Evolutionary conservation across 1,284 basidiomycete genomes (phyloP).

Genomic region (Neolentinus lepideus): DNA sequence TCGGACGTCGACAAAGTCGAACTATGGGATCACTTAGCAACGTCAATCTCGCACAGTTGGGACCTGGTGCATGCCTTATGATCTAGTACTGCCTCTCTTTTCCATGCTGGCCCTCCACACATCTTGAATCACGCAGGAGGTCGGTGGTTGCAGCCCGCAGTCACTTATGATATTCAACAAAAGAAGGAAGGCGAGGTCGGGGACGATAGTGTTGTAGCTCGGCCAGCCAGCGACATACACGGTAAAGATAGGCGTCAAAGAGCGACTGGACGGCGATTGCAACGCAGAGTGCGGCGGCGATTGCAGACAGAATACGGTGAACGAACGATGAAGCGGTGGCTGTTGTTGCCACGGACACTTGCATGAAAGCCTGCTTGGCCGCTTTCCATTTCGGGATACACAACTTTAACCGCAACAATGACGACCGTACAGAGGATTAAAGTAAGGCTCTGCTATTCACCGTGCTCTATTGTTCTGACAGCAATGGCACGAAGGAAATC

Average conservation of each 20-base stretch:
- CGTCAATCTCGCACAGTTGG: neutral
- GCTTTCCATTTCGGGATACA: conserved; percentile 7
- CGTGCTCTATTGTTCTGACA: conserved; percentile 5
- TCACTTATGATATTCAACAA: conserved; percentile 8
- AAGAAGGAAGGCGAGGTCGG: conserved; percentile 16
- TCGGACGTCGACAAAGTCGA: conserved; percentile 92
- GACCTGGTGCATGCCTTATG: conserved; percentile 69
- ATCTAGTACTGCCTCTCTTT: conserved; percentile 94
- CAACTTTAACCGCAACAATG: conserved; percentile 37
- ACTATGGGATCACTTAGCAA: conserved; percentile 43
- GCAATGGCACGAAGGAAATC: conserved; percentile 55
- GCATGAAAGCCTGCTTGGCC: neutral
- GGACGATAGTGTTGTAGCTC: conserved; percentile 28
- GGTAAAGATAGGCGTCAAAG: conserved; percentile 25
- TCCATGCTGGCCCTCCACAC: conserved; percentile 82
- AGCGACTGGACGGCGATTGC: conserved; percentile 15
- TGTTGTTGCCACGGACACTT: neutral
- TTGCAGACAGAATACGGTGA: conserved; percentile 5
- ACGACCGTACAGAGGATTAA: conserved; percentile 90
- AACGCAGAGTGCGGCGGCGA: conserved; percentile 18
- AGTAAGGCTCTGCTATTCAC: conserved; percentile 30
- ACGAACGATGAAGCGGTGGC: neutral
- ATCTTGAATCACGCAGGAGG: conserved; percentile 31
- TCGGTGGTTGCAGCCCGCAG: conserved; percentile 2
- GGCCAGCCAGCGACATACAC: conserved; percentile 62